Evolutionary conservation across 768 basidiomycete species (phyloP).

Genomic region (Lactifluus hygrophoroides): DNA sequence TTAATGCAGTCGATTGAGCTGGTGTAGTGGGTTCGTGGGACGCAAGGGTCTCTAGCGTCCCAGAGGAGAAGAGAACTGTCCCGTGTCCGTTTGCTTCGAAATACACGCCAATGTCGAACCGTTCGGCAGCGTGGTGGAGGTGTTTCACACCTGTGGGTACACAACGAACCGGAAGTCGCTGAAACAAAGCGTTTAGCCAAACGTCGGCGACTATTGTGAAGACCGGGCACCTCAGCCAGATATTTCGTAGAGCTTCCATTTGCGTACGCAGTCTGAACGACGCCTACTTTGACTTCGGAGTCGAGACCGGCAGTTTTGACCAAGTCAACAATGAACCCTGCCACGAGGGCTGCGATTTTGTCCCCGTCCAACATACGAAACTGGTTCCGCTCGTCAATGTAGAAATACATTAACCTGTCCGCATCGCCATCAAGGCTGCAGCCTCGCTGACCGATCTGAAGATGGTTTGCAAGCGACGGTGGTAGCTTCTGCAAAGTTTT

Average conservation of each 20-base stretch:
- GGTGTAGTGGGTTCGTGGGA: constrained; percentile 68
- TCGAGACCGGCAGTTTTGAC: constrained; percentile 81
- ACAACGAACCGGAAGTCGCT: constrained; percentile 92
- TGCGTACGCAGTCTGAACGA: constrained; percentile 98
- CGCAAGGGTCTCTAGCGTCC: constrained; percentile 53
- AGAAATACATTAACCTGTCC: constrained; percentile 94
- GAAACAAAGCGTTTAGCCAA: neutral
- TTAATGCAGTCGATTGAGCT: constrained; percentile 72
- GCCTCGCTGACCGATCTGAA: constrained; percentile 68
- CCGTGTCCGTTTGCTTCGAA: constrained; percentile 99
- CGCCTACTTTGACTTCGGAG: constrained; percentile 71
- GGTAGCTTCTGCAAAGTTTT: constrained; percentile 89
- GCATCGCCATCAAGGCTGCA: constrained; percentile 98
- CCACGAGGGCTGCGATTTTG: constrained; percentile 92
- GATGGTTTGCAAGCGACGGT: constrained; percentile 53
- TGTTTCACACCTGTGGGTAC: constrained; percentile 97
- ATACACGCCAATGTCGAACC: constrained; percentile 94
- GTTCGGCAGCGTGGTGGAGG: constrained; percentile 93
- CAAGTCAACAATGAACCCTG: constrained; percentile 86
- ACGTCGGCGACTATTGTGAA: neutral
- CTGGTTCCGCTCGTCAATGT: constrained; percentile 62
- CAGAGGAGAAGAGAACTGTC: constrained; percentile 86
- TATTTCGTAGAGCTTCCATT: constrained; percentile 97
- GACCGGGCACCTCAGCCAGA: constrained; percentile 54
- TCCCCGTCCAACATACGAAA: constrained; percentile 97